Conservation (phyloP, 129 eudicot genomes). For the Artemisia annua region DNA sequence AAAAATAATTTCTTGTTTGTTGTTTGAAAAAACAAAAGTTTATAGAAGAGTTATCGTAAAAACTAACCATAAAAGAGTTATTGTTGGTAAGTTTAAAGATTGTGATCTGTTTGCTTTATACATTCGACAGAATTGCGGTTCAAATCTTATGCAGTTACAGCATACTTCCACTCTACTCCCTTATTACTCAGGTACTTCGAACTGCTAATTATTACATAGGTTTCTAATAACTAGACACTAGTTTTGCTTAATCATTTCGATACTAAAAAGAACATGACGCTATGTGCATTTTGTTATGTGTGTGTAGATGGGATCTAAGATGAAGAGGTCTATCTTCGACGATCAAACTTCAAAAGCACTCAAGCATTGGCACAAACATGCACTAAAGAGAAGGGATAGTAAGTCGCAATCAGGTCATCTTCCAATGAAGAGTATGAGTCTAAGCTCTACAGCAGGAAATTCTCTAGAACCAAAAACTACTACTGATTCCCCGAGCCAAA, state of each 20-base stretch:
- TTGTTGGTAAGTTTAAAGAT: not conserved
- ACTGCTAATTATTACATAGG: not conserved
- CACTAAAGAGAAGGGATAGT: constrained; percentile 45
- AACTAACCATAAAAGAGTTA: too few relatives aligned
- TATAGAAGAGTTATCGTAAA: not conserved
- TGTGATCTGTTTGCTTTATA: constrained; percentile 5
- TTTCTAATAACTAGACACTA: not conserved
- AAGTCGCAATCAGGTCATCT: constrained; percentile 34
- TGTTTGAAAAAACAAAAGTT: not conserved
- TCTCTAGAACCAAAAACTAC: constrained; percentile 21
- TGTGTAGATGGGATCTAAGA: constrained; percentile 88
- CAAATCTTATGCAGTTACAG: constrained; percentile 77
- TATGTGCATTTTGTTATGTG: not conserved
- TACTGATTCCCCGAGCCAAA: constrained; percentile 18
- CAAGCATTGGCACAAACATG: constrained; percentile 78
- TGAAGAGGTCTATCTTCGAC: constrained; percentile 90
- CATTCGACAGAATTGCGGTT: constrained; percentile 31
- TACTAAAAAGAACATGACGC: too few relatives aligned
- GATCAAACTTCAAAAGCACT: constrained; percentile 94
- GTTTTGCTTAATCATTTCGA: too few relatives aligned
- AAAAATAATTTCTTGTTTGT: too few relatives aligned
- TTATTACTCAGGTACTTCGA: constrained; percentile 70
- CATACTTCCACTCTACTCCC: constrained; percentile 92
- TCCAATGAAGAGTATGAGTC: constrained; percentile 33
- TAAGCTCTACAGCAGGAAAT: constrained; percentile 38